These are phyloP conservation scores for Aspergillus conjunctus DNA, from an alignment of 495 filamentous ascomycete genomes.

Conservation along the genomic window DNA sequence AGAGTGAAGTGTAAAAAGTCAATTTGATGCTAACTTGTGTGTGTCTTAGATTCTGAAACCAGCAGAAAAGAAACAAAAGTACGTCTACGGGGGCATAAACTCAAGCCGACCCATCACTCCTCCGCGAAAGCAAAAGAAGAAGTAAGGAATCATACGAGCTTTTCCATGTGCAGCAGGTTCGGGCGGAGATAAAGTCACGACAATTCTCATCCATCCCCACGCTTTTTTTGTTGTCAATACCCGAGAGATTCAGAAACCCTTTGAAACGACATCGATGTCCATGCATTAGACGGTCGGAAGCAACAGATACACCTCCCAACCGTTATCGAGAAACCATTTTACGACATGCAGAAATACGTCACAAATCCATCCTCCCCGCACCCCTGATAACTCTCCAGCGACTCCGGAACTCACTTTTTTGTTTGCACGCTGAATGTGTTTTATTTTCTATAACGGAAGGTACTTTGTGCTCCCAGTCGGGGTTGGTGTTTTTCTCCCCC, in stretches of 20 bases:
- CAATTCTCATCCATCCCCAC: constrained; percentile 23
- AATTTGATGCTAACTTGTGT: background rate
- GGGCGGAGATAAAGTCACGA: constrained; percentile 76
- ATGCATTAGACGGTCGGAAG: constrained; percentile 30
- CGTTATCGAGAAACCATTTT: constrained; percentile 18
- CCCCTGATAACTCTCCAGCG: constrained; percentile 25
- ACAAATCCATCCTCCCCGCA: constrained; percentile 24
- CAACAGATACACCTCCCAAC: constrained; percentile 19
- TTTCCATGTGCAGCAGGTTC: constrained; percentile 89
- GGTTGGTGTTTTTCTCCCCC: constrained; percentile 28
- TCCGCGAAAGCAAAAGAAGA: constrained; percentile 89
- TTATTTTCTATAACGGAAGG: constrained; percentile 29
- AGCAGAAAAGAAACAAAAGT: constrained; percentile 99
- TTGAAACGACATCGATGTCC: constrained; percentile 29
- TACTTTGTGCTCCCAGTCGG: constrained; percentile 26
- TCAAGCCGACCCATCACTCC: constrained; percentile 84
- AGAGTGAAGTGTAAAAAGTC: no score
- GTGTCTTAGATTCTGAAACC: constrained; percentile 87
- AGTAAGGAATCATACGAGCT: constrained; percentile 80
- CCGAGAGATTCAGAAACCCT: constrained; percentile 24
- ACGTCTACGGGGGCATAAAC: constrained; percentile 89
- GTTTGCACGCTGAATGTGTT: constrained; percentile 26
- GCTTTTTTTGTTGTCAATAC: constrained; percentile 19
- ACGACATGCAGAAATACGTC: constrained; percentile 27
- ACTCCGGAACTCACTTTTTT: constrained; percentile 24